These are phyloP conservation scores for Saxophila tyrrhenica DNA, from an alignment of 495 filamentous ascomycete genomes.

Conservation along the genomic window DNA sequence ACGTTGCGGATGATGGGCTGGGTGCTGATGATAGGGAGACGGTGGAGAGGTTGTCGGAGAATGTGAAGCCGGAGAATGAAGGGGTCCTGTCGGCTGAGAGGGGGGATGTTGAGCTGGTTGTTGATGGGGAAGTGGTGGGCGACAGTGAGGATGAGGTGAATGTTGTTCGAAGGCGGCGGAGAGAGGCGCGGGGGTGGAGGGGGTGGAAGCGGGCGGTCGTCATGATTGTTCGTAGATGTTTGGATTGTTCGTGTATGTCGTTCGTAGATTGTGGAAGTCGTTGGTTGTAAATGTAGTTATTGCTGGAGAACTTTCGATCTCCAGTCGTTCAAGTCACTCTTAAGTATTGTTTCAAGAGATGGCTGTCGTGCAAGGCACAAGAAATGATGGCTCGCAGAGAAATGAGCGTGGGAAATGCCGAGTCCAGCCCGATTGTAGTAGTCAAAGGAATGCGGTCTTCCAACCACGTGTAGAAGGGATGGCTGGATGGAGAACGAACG, in stretches of 20 bases:
- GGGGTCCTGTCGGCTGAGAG: constrained; percentile 7
- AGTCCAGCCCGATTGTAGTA: not conserved
- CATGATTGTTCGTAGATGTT: constrained; percentile 23
- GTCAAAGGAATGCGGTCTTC: not conserved
- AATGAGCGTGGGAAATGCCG: not conserved
- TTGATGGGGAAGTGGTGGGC: not conserved
- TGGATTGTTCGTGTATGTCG: not conserved
- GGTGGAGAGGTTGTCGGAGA: constrained; percentile 11
- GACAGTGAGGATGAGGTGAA: constrained; percentile 18
- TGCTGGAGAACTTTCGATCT: no score
- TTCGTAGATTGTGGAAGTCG: no score
- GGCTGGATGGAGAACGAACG: not conserved
- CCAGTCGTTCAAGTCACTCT: no score
- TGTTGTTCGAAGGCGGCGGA: constrained; percentile 27
- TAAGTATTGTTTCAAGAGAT: no score
- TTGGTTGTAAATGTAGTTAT: no score
- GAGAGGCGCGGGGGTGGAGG: constrained; percentile 22
- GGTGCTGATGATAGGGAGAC: constrained; percentile 6
- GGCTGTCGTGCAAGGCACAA: not conserved
- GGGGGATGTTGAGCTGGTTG: constrained; percentile 12
- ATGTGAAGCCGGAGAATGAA: constrained; percentile 16
- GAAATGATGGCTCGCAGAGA: not conserved
- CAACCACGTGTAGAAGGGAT: not conserved
- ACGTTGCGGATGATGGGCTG: not conserved
- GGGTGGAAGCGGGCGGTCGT: constrained; percentile 6